Evolutionary conservation across 2,329 filamentous ascomycete genomes (phyloP), one percentile per base, ranked within the genome.

Genomic region (Emergomyces orientalis): DNA sequence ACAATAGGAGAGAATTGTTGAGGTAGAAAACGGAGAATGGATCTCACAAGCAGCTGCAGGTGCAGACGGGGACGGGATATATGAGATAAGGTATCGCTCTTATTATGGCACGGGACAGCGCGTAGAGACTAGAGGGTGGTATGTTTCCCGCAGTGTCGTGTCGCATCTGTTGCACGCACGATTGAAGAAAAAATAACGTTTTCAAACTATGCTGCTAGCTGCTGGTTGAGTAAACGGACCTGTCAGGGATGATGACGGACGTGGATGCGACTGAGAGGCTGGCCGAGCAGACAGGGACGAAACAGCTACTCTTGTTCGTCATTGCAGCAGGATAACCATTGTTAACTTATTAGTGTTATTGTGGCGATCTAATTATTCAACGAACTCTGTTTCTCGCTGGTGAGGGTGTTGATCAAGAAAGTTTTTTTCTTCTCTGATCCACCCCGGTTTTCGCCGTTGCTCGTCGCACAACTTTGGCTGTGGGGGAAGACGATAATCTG

Each of bases 241-340:
- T 34, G 8, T 1, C 4, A 4, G 32, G 14, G 54, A 14, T 13
- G 54, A 57, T 25, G 34, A 41, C 54, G 54, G 54, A 41, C 34
- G 54, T 57, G 34, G 54, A 57, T 37, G 54, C n/a, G 52, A 39
- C n/a, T 56, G 32, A 56, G 34, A 57, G 54, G 34, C 32, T 37
- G 30, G 32, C 19, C 32, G 9, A 55, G 7, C 5, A 25, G 22
- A 55, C 11, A 55, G 30, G 34, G 51, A 14, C 51, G 30, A 30
- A 30, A 55, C 51, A 19, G 30, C 51, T 34, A 14, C 51, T 37
- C 17, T 3, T 22, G 4, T 30, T 34, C 39, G 39, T 55, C 45
- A 25, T 49, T 25, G 7, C 19, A 49, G n/a, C 19, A 7, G 25
- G 7, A 49, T 22, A 19, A 3, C 30, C 3, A 32, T 56, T 56